Conservation (phyloP, 2,329 filamentous ascomycete species). For the Penicillium brevicompactum region DNA sequence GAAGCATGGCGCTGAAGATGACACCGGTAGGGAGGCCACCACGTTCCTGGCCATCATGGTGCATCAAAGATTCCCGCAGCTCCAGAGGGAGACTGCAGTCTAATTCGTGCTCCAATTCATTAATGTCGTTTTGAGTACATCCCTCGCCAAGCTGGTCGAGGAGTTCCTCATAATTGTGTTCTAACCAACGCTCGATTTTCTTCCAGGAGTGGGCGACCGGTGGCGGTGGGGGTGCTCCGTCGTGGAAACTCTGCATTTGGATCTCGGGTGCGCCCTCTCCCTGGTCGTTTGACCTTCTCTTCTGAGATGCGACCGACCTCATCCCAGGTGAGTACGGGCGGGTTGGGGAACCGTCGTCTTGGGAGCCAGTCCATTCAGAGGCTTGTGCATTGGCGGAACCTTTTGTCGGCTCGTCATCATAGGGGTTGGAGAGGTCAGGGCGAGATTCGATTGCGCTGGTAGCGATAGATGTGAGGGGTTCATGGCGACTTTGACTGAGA, state of each 20-base stretch:
- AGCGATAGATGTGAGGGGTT: slow-evolving; percentile 81
- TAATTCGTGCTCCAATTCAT: slow-evolving; percentile 93
- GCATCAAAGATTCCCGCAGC: slow-evolving; percentile 83
- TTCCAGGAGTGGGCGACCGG: slow-evolving; percentile 88
- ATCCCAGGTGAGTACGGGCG: slow-evolving; percentile 88
- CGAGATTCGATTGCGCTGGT: slow-evolving; percentile 85
- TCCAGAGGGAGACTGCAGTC: slow-evolving; percentile 93
- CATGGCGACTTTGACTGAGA: slow-evolving; percentile 77
- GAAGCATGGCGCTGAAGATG: slow-evolving; percentile 89
- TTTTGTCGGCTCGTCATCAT: slow-evolving; percentile 70
- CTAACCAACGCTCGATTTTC: slow-evolving; percentile 90
- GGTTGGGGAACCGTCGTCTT: slow-evolving; percentile 58
- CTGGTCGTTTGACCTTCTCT: slow-evolving; percentile 60
- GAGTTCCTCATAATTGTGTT: slow-evolving; percentile 93
- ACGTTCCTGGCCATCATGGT: slow-evolving; percentile 97
- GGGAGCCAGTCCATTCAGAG: slow-evolving; percentile 64
- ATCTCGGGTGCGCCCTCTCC: slow-evolving; percentile 81
- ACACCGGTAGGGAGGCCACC: slow-evolving; percentile 88
- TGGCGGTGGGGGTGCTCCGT: slow-evolving; percentile 86
- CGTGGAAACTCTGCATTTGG: slow-evolving; percentile 92
- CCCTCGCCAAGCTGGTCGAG: slow-evolving; percentile 92
- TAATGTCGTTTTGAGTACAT: slow-evolving; percentile 90
- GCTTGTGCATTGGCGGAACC: slow-evolving; percentile 57
- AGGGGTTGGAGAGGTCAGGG: slow-evolving; percentile 76
- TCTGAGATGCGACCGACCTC: slow-evolving; percentile 72